Conservation (phyloP, 805 yeast genomes). For the Pichia phayaonensis region DNA sequence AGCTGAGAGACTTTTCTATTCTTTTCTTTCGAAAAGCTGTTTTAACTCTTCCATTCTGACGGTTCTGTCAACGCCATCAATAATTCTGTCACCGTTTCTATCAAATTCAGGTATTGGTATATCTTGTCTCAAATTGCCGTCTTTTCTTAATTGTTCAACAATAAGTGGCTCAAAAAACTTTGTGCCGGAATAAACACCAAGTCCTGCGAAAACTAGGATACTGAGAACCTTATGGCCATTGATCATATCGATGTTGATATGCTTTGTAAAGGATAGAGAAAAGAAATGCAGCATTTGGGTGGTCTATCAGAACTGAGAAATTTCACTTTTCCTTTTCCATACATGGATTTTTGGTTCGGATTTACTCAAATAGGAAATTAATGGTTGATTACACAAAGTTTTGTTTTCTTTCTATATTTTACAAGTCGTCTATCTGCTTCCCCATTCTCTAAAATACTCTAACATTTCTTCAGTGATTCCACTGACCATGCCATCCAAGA, state of each 20-base stretch:
- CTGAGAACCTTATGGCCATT: slow-evolving; percentile 18
- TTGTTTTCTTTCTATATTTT: too few relatives aligned
- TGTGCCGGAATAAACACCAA: slow-evolving; percentile 47
- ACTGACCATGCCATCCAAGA: slow-evolving; percentile 56
- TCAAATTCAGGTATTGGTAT: slow-evolving; percentile 49
- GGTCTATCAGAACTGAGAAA: too few relatives aligned
- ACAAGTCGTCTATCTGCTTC: slow-evolving; percentile 13
- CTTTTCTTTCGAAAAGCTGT: slow-evolving; percentile 12
- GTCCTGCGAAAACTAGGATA: slow-evolving; percentile 22
- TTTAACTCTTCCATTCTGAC: slow-evolving; percentile 18
- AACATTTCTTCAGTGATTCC: slow-evolving; percentile 87
- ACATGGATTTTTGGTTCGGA: background rate
- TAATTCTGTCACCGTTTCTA: slow-evolving; percentile 31
- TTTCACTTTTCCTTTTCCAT: background rate
- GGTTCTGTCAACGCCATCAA: slow-evolving; percentile 18
- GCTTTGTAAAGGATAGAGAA: background rate
- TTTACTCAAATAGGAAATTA: background rate
- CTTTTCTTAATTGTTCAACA: slow-evolving; percentile 56
- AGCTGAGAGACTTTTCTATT: slow-evolving; percentile 7
- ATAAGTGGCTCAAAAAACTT: slow-evolving; percentile 71
- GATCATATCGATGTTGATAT: background rate
- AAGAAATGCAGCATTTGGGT: too few relatives aligned
- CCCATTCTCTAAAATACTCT: slow-evolving; percentile 57
- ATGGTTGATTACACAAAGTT: background rate
- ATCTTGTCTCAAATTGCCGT: slow-evolving; percentile 57